Evolutionary conservation across 805 yeast species (phyloP).

Genomic region (Ogataea pignaliae): DNA sequence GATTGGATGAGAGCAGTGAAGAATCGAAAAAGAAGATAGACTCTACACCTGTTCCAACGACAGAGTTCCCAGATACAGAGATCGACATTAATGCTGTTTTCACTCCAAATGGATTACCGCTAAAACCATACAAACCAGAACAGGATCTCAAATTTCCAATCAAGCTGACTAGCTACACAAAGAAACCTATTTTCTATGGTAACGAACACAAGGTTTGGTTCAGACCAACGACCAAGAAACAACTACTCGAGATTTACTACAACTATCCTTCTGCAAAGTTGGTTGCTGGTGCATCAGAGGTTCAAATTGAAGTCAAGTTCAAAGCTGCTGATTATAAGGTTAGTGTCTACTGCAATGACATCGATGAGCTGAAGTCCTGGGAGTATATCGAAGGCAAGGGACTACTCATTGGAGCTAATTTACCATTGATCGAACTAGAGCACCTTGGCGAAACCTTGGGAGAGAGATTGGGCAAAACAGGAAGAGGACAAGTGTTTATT

Average conservation of each 20-base stretch:
- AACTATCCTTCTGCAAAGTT: conserved; percentile 35
- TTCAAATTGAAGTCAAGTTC: conserved; percentile 43
- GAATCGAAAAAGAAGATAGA: conserved; percentile 1
- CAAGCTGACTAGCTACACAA: conserved; percentile 25
- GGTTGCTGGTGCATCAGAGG: conserved; percentile 45
- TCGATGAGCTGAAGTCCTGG: conserved; percentile 35
- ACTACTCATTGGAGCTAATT: conserved; percentile 39
- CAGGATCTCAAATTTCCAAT: conserved; percentile 39
- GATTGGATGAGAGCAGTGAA: not conserved
- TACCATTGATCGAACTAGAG: conserved; percentile 37
- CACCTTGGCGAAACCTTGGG: conserved; percentile 29
- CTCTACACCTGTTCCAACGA: conserved; percentile 3
- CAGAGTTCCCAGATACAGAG: conserved; percentile 27
- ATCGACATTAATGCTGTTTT: conserved; percentile 30
- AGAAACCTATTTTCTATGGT: conserved; percentile 33
- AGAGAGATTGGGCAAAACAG: conserved; percentile 16
- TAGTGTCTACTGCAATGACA: conserved; percentile 38
- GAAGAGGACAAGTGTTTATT: conserved; percentile 31
- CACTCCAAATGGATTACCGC: conserved; percentile 38
- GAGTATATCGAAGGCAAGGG: conserved; percentile 37
- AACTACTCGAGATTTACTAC: conserved; percentile 32
- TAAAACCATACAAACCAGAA: conserved; percentile 35
- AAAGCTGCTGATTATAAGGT: conserved; percentile 37
- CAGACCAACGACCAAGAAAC: conserved; percentile 37
- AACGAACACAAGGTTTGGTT: conserved; percentile 39